These are phyloP conservation scores for Fusarium equiseti DNA, from an alignment of 2,329 filamentous ascomycete species.

Conservation along the genomic window DNA sequence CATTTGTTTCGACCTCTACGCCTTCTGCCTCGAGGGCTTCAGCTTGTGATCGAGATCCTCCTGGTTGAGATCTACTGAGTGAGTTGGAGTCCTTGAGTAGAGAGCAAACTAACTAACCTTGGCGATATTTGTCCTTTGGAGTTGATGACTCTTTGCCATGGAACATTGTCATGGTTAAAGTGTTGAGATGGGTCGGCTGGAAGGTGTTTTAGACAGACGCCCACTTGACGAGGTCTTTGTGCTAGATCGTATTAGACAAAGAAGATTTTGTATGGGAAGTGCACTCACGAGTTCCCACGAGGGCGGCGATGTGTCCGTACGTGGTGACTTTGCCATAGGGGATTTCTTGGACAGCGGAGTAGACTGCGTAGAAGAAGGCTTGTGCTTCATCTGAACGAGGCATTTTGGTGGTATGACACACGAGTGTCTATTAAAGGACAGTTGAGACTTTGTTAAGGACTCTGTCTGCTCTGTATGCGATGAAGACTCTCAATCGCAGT, in stretches of 20 bases:
- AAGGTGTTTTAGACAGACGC: conserved; percentile 89
- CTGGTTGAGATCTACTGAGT: conserved; percentile 60
- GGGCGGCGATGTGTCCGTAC: conserved; percentile 83
- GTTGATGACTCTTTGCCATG: conserved; percentile 95
- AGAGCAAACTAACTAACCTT: conserved; percentile 63
- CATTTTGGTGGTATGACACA: conserved; percentile 59
- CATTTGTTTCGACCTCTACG: conserved; percentile 61
- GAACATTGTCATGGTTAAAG: conserved; percentile 83
- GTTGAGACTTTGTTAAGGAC: neutral
- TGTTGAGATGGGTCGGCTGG: conserved; percentile 63
- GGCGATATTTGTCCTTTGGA: conserved; percentile 87
- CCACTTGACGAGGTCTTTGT: conserved; percentile 84
- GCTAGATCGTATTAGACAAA: conserved; percentile 57
- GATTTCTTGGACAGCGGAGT: conserved; percentile 86
- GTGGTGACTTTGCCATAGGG: conserved; percentile 86
- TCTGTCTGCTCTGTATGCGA: neutral
- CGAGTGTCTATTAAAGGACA: too few species aligned
- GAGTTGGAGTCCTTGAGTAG: neutral
- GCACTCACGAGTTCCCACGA: conserved; percentile 77
- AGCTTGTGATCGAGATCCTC: conserved; percentile 64
- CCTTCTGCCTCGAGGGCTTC: conserved; percentile 64
- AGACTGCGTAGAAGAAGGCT: conserved; percentile 82
- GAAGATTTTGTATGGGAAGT: conserved; percentile 9
- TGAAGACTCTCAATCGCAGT: neutral
- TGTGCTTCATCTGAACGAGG: conserved; percentile 78